Evolutionary conservation across 169 alveolate species (phyloP), one percentile per base, ranked within the genome.

Genomic region (Cytauxzoon felis): DNA sequence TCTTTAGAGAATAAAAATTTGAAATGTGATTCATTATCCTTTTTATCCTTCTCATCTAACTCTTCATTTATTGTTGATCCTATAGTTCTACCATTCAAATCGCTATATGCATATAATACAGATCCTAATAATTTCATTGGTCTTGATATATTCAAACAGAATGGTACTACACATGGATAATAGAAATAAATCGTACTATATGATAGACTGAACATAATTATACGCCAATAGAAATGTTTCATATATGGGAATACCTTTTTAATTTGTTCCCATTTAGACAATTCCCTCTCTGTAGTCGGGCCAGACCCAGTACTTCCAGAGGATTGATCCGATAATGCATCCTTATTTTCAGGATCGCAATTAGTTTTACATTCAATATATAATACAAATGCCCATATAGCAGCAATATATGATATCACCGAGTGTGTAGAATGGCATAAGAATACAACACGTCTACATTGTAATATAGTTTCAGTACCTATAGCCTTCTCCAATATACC

Each of bases 91-190:
- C 69, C 69, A 9, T 43, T 18, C 42, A 59, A 59, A 23, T 59
- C 69, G 3, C 27, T 29, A 59, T 26, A 18, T 4, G 52, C 47
- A 16, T 59, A 59, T 16, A 23, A 7, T 13, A 59, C 38, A 24
- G 69, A 42, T 2, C 38, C 34, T 18, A 27, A 43, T 24, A 59
- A 57, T 26, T 59, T 59, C 30, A n/a, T 8, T 43, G 52, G 36
- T 16, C 19, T 43, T 9, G 69, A 33, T 11, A 9, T 27, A 11
- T 59, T 57, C 68, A 59, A 45, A 26, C 42, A 29, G 21, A 24
- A 59, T 32, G 69, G 69, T 1, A 59, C 47, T 29, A 42, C n/a
- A 38, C 65, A 24, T 18, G 69, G 53, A 24, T 59, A 48, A 42
- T 43, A 59, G 38, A 59, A 9, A 43, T 59, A 59, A n/a, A n/a